Percentiles rank a stretch among this genome's conserved stretches.
phyloP scores from a whole-genome alignment of 805 yeast species.

The Candida peoriensis region DNA sequence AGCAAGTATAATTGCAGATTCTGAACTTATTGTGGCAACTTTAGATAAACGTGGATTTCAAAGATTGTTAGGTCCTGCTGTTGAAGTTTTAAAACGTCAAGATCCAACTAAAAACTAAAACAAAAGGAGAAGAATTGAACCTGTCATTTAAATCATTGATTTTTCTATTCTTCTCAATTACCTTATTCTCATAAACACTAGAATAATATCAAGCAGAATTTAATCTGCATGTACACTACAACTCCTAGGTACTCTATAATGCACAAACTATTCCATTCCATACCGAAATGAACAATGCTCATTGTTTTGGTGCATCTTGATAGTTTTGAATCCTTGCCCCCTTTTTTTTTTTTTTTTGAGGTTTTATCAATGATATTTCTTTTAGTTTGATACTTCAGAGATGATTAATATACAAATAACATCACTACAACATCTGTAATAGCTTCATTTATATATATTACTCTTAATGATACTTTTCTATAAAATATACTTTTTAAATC shows the following conservation, averaged over 20 bases:
- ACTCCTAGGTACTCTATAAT: too few relatives aligned
- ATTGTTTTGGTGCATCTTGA: background rate
- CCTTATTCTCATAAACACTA: too few relatives aligned
- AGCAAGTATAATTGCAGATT: conserved; percentile 81
- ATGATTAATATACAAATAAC: too few relatives aligned
- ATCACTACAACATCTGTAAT: too few relatives aligned
- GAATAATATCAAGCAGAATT: too few relatives aligned
- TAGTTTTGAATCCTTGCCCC: background rate
- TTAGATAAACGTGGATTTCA: conserved; percentile 90
- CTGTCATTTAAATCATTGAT: background rate
- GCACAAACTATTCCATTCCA: too few relatives aligned
- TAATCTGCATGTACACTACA: too few relatives aligned
- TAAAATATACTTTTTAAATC: background rate
- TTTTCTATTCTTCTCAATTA: background rate
- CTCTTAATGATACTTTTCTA: background rate
- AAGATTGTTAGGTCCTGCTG: conserved; percentile 91
- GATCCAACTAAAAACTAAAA: conserved; percentile 58
- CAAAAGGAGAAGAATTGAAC: too few relatives aligned
- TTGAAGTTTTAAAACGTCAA: conserved; percentile 76
- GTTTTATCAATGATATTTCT: too few relatives aligned
- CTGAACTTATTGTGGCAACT: conserved; percentile 81
- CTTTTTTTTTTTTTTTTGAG: background rate
- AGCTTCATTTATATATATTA: background rate
- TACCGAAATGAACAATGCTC: too few relatives aligned
- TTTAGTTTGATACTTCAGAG: too few relatives aligned